Conservation (phyloP, 2,329 filamentous ascomycete species). For the Echinosphaeria canescens region DNA sequence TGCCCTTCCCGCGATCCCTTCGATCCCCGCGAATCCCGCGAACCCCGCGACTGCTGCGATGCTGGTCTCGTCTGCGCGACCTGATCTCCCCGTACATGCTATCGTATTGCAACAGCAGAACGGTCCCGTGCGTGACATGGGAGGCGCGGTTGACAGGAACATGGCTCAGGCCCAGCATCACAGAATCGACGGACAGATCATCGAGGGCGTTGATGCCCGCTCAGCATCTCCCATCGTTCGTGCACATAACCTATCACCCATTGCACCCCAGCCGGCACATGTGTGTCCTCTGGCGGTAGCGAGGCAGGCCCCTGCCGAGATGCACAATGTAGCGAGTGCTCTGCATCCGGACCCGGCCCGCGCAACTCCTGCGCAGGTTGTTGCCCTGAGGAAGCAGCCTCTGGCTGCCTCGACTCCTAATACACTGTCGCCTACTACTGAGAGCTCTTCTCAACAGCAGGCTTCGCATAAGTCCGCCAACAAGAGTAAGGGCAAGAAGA, state of each 20-base stretch:
- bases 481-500: slow-evolving; percentile 26
- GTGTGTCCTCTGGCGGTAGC: slow-evolving; percentile 33
- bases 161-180: slow-evolving; percentile 2
- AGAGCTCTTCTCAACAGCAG: slow-evolving; percentile 35
- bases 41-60: too few relatives aligned
- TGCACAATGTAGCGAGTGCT: too few relatives aligned
- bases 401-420: slow-evolving; percentile 25
- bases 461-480: slow-evolving; percentile 20
- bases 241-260: slow-evolving; percentile 50
- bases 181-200: slow-evolving; percentile 12
- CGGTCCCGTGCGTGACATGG: too few relatives aligned
- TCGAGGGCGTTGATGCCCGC: slow-evolving; percentile 15
- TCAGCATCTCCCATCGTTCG: slow-evolving; percentile 42
- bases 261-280: slow-evolving; percentile 57
- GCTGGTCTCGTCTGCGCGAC: too few relatives aligned
- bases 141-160: too few relatives aligned
- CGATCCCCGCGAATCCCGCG: too few relatives aligned
- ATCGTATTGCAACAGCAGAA: too few relatives aligned
- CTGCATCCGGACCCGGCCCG: slow-evolving; percentile 12
- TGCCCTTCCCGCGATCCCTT: too few relatives aligned
- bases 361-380: slow-evolving; percentile 28
- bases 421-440: too few relatives aligned
- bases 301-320: slow-evolving; percentile 12
- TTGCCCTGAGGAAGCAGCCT: slow-evolving; percentile 28
- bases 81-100: too few relatives aligned